Evolutionary conservation across 2,329 filamentous ascomycete species (phyloP).

Genomic region (Penicillium polonicum): DNA sequence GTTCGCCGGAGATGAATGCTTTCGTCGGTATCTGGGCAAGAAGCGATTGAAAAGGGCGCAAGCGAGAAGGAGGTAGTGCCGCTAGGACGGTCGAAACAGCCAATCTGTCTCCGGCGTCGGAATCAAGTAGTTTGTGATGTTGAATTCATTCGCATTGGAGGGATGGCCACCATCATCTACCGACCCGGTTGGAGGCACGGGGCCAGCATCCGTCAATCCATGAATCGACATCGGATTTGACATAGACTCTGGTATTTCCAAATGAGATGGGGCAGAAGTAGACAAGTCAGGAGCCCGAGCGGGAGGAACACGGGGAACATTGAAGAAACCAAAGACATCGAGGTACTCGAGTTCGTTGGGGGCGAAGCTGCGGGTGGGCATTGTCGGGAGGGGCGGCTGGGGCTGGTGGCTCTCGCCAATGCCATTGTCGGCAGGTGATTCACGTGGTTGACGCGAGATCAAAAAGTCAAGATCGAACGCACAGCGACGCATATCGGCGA

Average conservation of each 20-base stretch:
- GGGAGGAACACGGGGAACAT: conserved; percentile 70
- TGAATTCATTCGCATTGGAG: conserved; percentile 40
- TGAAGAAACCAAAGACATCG: conserved; percentile 94
- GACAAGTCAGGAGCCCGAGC: conserved; percentile 30
- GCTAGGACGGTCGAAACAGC: conserved; percentile 36
- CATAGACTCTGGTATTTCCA: conserved; percentile 29
- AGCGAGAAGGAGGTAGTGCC: no score
- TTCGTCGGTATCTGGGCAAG: background rate
- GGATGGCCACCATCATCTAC: conserved; percentile 21
- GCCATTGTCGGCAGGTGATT: conserved; percentile 38
- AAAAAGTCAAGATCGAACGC: conserved; percentile 88
- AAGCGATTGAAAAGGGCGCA: background rate
- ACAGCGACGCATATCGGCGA: conserved; percentile 87
- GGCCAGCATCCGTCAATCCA: conserved; percentile 28
- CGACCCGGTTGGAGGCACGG: conserved; percentile 12
- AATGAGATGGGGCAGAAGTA: conserved; percentile 20
- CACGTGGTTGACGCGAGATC: conserved; percentile 73
- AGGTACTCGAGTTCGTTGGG: conserved; percentile 85
- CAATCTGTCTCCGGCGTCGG: conserved; percentile 50
- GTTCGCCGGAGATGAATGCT: background rate
- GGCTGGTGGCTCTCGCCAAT: conserved; percentile 17
- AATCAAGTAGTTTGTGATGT: conserved; percentile 48
- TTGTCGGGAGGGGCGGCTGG: conserved; percentile 10
- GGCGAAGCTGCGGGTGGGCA: conserved; percentile 64
- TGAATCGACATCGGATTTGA: conserved; percentile 40